Evolutionary conservation across 176 grass and related monocot genomes (phyloP), one percentile per base, ranked within the genome.

Genomic region (Zoysia japonica): DNA sequence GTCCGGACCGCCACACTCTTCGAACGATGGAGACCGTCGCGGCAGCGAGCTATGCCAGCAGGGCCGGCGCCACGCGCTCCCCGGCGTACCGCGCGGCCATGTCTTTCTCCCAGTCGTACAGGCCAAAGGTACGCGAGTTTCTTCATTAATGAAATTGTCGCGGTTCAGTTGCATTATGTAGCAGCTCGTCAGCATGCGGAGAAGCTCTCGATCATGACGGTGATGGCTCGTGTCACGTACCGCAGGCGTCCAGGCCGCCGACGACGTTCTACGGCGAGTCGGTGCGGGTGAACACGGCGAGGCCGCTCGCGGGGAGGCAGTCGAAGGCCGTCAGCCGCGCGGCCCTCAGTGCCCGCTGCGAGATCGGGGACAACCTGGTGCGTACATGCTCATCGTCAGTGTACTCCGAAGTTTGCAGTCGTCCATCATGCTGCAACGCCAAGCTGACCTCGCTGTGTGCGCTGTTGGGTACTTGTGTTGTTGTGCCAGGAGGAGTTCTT

Each of bases 361-460:
- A 93, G 86, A 88, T 99, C 61, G 96, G 96, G 2, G 92, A 99
- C 60, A 95, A 84, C 72, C 74, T 99, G 90, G 90, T 96, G 65
- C 49, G 60, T 76, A 15, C 45, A 47, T 61, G 39, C 13, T 2
- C 11, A 50, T 5, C 45, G 1, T 19, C 14, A 49, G 35, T 14
- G 1, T 12, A 28, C 28, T 28, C 28, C 28, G 28, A n/a, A 47
- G 12, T 35, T 17, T 46, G 65, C 38, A 39, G 55, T 11, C 5
- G 9, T 16, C 2, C 39, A 47, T 46, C 17, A 7, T 13, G 51
- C 37, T 47, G 66, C 5, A 2, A 3, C 9, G 17, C 3, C n/a
- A 71, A 53, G 15, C 65, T 74, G 5, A 47, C 15, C 49, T 3
- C 36, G 38, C 13, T 38, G 17, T 28, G 28, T 28, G 4, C 39